Conservation (phyloP, 768 basidiomycete species). For the Lepiota venenata region DNA sequence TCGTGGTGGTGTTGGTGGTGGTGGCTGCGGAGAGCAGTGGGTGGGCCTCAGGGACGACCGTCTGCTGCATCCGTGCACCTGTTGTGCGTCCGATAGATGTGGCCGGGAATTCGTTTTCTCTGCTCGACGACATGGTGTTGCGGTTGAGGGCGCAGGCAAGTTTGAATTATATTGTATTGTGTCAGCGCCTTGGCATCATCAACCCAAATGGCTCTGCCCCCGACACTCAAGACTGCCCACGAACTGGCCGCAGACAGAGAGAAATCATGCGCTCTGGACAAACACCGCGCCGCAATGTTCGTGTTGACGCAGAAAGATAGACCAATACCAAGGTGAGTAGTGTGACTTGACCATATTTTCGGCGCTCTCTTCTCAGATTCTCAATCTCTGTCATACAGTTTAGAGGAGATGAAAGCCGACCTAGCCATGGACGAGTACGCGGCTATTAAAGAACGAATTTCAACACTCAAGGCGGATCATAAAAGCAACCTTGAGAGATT, state of each 20-base stretch:
- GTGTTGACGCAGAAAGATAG: slow-evolving; percentile 19
- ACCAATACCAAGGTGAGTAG: slow-evolving; percentile 15
- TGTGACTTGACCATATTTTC: not conserved
- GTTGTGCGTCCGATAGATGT: slow-evolving; percentile 51
- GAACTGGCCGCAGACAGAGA: slow-evolving; percentile 32
- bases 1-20: slow-evolving; percentile 16
- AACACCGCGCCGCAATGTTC: slow-evolving; percentile 16
- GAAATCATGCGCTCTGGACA: slow-evolving; percentile 7
- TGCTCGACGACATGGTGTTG: no score
- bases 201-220: no score
- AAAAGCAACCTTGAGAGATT: slow-evolving; percentile 2
- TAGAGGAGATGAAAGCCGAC: slow-evolving; percentile 9
- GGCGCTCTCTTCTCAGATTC: not conserved
- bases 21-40: slow-evolving; percentile 49
- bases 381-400: slow-evolving; percentile 9
- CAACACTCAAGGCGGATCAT: not conserved
- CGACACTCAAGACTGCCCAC: no score
- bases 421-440: slow-evolving; percentile 1
- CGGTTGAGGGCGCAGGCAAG: no score
- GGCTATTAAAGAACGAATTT: slow-evolving; percentile 4
- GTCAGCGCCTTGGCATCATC: no score
- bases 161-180: no score
- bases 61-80: slow-evolving; percentile 37
- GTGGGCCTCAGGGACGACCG: slow-evolving; percentile 59
- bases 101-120: slow-evolving; percentile 36